Base-by-base conservation (phyloP, 352 stramenopile species). In the Globisporangium nodosum region DNA sequence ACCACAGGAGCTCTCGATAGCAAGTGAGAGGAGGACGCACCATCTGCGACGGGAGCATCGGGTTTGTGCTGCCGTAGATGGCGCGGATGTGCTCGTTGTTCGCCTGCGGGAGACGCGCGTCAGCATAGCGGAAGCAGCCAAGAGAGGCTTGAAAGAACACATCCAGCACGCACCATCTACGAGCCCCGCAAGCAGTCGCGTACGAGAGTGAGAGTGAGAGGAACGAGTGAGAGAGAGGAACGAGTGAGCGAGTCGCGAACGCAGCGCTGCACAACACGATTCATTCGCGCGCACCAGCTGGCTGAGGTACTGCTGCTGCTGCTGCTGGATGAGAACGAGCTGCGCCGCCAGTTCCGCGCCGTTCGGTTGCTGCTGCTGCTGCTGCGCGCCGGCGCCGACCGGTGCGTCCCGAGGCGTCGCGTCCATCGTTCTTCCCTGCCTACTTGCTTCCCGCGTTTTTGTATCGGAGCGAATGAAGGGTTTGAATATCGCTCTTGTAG, bases 11-110 rank as follows among this genome's bases (percentile, higher is more conserved):
- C 42, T 12, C 20, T 49, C 3, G 43, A 9, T 9, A 27, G 43
- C 8, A 24, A 24, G 21, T 24, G 45, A 35, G 11, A 16, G 21
- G 35, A 47, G 16, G 18, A 58, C 69, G 46, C 73, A 92, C 82
- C 83, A 92, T 85, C 60, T 90, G 87, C 54, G 79, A 82, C 43
- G 82, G 82, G 60, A 90, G 85, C 73, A 92, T 90, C 74, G 89
- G 86, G 57, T 90, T 76, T 48, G 80, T 78, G 52, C 71, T 77
- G 64, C 71, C 88, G 69, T 92, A 94, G 63, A 94, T 86, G 27
- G 77, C 76, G 18, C 80, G 80, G n/a, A 92, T 72, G 61, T 92
- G 82, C 49, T 94, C 85, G 55, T 83, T 88, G 69, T 86, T 88
- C 7, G 80, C 80, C 60, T 92, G 65, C 11, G 11, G 7, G 9